These are phyloP conservation scores for Nemania sp. DNA, from an alignment of 2,329 filamentous ascomycete species.

Conservation along the genomic window DNA sequence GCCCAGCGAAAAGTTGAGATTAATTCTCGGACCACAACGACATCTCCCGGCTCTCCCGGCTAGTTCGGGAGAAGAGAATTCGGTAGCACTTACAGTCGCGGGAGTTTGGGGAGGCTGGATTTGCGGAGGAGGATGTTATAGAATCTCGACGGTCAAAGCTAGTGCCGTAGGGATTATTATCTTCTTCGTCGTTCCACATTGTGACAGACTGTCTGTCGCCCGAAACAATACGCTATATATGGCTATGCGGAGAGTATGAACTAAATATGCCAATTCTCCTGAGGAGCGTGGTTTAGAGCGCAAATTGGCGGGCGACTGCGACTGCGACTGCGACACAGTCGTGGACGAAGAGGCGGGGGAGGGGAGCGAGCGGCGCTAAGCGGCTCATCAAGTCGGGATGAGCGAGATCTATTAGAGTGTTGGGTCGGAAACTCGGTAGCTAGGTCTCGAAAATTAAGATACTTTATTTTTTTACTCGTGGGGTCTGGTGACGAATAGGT, in stretches of 20 bases:
- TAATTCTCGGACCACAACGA: constrained; percentile 54
- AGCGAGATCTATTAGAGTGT: constrained; percentile 8
- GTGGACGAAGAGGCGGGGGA: constrained; percentile 45
- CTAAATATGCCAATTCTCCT: constrained; percentile 22
- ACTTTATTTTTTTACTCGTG: constrained; percentile 12
- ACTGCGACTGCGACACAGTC: constrained; percentile 36
- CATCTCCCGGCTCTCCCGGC: constrained; percentile 30
- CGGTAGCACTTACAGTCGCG: constrained; percentile 66
- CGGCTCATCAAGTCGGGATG: constrained; percentile 23
- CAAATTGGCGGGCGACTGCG: constrained; percentile 28
- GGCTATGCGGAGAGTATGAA: constrained; percentile 24
- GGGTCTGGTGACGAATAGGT: constrained; percentile 4
- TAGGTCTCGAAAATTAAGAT: constrained; percentile 14
- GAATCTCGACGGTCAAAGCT: constrained; percentile 91
- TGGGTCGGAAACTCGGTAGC: constrained; percentile 5
- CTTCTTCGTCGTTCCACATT: constrained; percentile 98
- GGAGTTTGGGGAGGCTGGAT: constrained; percentile 71
- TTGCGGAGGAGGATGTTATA: constrained; percentile 74
- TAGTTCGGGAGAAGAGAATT: constrained; percentile 30
- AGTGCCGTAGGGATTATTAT: constrained; percentile 95
- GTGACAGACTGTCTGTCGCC: constrained; percentile 48
- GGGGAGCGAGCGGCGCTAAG: constrained; percentile 33
- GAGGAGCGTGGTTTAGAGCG: constrained; percentile 32
- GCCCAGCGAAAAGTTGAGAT: constrained; percentile 52
- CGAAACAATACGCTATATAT: constrained; percentile 26